Conservation (phyloP, 2,329 filamentous ascomycete species). For the Trichoderma sp. region DNA sequence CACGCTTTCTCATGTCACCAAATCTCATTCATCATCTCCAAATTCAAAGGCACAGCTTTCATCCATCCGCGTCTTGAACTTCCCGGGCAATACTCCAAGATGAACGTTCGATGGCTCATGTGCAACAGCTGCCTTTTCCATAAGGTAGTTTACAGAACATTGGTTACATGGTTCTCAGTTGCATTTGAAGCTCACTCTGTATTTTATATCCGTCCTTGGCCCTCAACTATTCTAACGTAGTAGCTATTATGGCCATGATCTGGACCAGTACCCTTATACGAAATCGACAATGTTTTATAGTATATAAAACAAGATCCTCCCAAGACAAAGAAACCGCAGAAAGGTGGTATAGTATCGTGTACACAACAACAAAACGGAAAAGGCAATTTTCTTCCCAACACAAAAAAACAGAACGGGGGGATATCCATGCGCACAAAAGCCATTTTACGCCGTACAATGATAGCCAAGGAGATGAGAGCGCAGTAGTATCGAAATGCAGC, state of each 20-base stretch:
- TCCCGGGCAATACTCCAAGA: too few relatives aligned
- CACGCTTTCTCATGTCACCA: too few relatives aligned
- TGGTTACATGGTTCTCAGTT: too few relatives aligned
- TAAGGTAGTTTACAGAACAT: too few relatives aligned
- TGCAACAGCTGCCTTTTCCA: too few relatives aligned
- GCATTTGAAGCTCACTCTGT: too few relatives aligned
- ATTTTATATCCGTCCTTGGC: background rate
- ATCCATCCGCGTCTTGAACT: too few relatives aligned
- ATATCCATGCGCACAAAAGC: slow-evolving; percentile 10
- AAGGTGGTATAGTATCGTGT: slow-evolving; percentile 18
- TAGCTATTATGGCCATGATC: slow-evolving; percentile 9
- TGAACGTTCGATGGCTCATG: too few relatives aligned
- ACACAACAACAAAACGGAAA: background rate
- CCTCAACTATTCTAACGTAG: background rate
- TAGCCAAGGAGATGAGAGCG: background rate
- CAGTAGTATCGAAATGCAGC: background rate
- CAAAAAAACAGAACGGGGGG: background rate
- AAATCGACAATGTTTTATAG: background rate
- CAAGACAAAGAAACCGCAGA: background rate
- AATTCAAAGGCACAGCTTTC: too few relatives aligned
- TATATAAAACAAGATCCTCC: background rate
- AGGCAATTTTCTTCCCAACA: slow-evolving; percentile 1
- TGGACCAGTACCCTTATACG: background rate
- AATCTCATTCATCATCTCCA: too few relatives aligned
- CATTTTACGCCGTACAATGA: slow-evolving; percentile 6